Percentiles rank a stretch among this genome's conserved stretches.
phyloP scores from a whole-genome alignment of 306 rosid species.

The Arachis hypogaea region DNA sequence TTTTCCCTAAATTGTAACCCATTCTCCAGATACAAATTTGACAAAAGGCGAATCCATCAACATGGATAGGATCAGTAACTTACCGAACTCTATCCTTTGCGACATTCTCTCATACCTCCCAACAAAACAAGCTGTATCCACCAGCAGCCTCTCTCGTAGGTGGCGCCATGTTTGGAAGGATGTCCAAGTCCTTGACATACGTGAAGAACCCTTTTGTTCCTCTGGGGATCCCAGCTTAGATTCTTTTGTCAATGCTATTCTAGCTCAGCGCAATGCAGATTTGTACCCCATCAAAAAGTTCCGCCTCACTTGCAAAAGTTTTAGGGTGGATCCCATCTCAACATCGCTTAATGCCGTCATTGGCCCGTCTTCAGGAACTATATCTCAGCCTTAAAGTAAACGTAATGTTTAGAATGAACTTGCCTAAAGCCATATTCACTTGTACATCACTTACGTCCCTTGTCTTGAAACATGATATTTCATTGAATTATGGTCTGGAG shows the following conservation, averaged over 20 bases:
- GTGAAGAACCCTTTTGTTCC: background rate
- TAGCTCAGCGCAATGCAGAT: background rate
- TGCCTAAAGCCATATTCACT: no score
- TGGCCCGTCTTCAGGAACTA: background rate
- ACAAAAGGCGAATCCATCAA: no score
- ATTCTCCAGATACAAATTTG: no score
- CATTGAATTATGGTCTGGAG: no score
- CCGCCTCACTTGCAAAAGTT: background rate
- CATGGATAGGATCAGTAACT: background rate
- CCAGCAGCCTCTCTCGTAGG: background rate
- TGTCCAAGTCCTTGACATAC: background rate
- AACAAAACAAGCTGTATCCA: slow-evolving; percentile 10
- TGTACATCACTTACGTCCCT: no score
- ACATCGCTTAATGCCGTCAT: background rate
- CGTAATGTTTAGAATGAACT: no score
- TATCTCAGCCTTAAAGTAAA: no score
- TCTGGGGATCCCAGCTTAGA: background rate
- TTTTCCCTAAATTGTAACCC: no score
- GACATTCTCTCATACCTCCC: slow-evolving; percentile 37
- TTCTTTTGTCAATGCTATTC: background rate
- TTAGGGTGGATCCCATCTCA: background rate
- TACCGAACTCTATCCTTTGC: slow-evolving; percentile 22
- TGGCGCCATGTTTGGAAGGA: slow-evolving; percentile 7
- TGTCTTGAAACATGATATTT: no score
- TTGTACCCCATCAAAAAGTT: background rate